These are phyloP conservation scores for Verticillium dahliae DNA, from an alignment of 2,329 filamentous ascomycete genomes.

Conservation along the genomic window DNA sequence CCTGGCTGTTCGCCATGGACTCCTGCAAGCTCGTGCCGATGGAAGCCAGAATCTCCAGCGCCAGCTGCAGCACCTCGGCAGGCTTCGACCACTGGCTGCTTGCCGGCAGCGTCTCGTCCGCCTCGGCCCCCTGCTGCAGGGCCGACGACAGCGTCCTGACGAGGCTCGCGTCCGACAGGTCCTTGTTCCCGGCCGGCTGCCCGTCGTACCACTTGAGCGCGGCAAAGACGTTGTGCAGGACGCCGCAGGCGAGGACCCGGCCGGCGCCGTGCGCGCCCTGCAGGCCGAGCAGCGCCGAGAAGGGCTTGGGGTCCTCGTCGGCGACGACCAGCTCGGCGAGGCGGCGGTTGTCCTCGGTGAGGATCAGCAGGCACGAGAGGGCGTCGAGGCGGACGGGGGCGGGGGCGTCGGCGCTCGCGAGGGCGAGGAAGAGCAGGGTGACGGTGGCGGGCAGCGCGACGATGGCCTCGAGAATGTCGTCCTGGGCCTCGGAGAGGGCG, in stretches of 20 bases:
- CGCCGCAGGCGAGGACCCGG: slow-evolving; percentile 51
- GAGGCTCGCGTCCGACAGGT: slow-evolving; percentile 42
- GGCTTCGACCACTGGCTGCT: slow-evolving; percentile 32
- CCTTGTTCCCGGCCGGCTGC: slow-evolving; percentile 35
- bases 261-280: slow-evolving; percentile 38
- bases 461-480: slow-evolving; percentile 53
- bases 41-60: slow-evolving; percentile 56
- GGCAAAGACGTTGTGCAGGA: slow-evolving; percentile 57
- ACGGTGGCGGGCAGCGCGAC: slow-evolving; percentile 40
- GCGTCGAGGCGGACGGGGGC: slow-evolving; percentile 35
- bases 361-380: slow-evolving; percentile 47
- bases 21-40: slow-evolving; percentile 55
- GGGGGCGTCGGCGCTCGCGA: slow-evolving; percentile 36
- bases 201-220: slow-evolving; percentile 46
- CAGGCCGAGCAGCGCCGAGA: slow-evolving; percentile 42
- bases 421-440: slow-evolving; percentile 48
- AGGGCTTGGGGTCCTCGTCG: slow-evolving; percentile 38
- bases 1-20: slow-evolving; percentile 31
- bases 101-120: slow-evolving; percentile 13
- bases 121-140: slow-evolving; percentile 24
- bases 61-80: slow-evolving; percentile 43
- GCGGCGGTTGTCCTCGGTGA: slow-evolving; percentile 53
- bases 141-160: slow-evolving; percentile 36
- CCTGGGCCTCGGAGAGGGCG: slow-evolving; percentile 50
- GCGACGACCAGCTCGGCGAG: slow-evolving; percentile 47